Evolutionary conservation across 495 filamentous ascomycete genomes (phyloP).

Genomic region (Monascus purpureus): DNA sequence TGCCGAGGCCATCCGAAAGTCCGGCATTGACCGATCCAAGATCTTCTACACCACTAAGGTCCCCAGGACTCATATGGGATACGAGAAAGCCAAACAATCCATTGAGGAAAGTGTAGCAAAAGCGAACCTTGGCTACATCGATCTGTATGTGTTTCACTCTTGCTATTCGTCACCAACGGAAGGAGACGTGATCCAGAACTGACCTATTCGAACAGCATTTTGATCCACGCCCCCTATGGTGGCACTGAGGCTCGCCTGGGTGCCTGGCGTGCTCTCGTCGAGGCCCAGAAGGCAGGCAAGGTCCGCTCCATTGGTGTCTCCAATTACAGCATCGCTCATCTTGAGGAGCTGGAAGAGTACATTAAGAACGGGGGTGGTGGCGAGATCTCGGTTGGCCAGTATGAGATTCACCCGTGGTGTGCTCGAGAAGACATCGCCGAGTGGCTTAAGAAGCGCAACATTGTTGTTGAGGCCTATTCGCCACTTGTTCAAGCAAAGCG

Average conservation of each 20-base stretch:
- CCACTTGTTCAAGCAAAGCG: constrained; percentile 58
- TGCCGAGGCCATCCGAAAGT: constrained; percentile 29
- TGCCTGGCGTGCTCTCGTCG: constrained; percentile 39
- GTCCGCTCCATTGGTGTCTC: constrained; percentile 41
- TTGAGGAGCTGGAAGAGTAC: constrained; percentile 54
- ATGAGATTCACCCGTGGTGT: constrained; percentile 88
- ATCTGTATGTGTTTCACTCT: constrained; percentile 22
- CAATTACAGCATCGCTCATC: constrained; percentile 41
- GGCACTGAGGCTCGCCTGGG: constrained; percentile 35
- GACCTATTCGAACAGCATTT: constrained; percentile 17
- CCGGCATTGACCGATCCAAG: constrained; percentile 29
- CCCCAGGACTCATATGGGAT: constrained; percentile 27
- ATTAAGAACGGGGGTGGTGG: constrained; percentile 63
- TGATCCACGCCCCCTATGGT: constrained; percentile 44
- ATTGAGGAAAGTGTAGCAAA: constrained; percentile 34
- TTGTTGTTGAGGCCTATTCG: constrained; percentile 68
- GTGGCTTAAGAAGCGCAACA: constrained; percentile 55
- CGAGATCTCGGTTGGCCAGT: constrained; percentile 69
- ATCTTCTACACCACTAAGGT: constrained; percentile 48
- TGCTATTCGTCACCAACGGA: not conserved
- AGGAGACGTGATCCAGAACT: not conserved
- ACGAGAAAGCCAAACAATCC: constrained; percentile 35
- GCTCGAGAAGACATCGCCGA: constrained; percentile 57
- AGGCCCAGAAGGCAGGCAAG: constrained; percentile 39
- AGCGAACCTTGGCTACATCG: constrained; percentile 39